Base-by-base conservation (phyloP, 2,329 filamentous ascomycete species). In the Huntiella decipiens region DNA sequence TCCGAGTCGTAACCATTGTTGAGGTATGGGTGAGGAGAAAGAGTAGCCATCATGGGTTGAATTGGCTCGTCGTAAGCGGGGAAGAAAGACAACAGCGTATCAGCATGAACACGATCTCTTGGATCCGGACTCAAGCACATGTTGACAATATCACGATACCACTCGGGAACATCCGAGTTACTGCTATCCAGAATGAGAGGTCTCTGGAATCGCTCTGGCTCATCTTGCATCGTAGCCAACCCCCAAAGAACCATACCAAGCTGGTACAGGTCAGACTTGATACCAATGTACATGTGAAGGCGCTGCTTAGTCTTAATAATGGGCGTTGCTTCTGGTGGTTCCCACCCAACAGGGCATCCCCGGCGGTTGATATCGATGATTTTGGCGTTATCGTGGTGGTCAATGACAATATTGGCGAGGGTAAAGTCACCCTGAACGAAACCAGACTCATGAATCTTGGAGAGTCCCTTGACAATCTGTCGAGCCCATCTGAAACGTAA, bases 401-500 rank as follows among this genome's bases (percentile, higher is more conserved):
- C 85, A 55, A 98, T 81, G 51, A 98, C 91, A 52, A 98, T 93
- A 58, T 98, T 98, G 4, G 87, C 94, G 22, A 98, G 68, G 0
- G 91, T 98, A 53, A 98, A 95, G 58, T 98, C 91, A 17, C 91
- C 91, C 57, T 98, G 91, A 8, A 98, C 91, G 59, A 93, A 96
- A 4, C 91, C 91, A 16, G 84, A 79, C 60, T 96, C 88, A 56
- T 98, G 91, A 28, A 98, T 88, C 55, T 95, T 86, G 1, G 83
- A 79, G 3, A 98, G 70, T 2, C 91, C 91, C 50, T 80, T 73
- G 11, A 96, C 77, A 53, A 96, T 94, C 59, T 96, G 87, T 49
- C 74, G 75, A 1, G 88, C 88, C 91, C 91, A 98, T 53, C 74
- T 78, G 60, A 87, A 81, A 40, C 87, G 77, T 37, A 77, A 72